Percentiles rank a stretch among this genome's conserved stretches.
phyloP scores from a whole-genome alignment of 2,329 filamentous ascomycete genomes.

The Fusarium compactum region DNA sequence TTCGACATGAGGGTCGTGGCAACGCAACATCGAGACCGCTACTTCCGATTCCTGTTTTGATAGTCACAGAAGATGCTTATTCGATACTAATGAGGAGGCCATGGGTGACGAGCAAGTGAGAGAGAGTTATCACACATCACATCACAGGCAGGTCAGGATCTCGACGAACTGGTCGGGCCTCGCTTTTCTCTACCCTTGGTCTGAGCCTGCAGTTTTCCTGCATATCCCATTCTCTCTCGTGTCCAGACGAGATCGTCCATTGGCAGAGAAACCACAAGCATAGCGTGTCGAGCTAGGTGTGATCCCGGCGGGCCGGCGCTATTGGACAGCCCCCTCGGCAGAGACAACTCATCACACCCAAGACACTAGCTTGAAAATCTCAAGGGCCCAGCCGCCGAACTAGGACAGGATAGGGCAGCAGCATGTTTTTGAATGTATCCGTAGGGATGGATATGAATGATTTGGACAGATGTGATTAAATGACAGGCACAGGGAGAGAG shows the following conservation, averaged over 20 bases:
- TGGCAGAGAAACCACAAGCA: constrained; percentile 40
- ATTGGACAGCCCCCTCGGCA: constrained; percentile 54
- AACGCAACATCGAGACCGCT: constrained; percentile 29
- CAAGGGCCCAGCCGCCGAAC: constrained; percentile 27
- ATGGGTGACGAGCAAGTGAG: constrained; percentile 3
- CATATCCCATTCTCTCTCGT: constrained; percentile 28
- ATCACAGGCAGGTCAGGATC: constrained; percentile 25
- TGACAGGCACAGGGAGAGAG: not conserved
- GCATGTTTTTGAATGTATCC: not conserved
- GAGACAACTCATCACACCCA: constrained; percentile 55
- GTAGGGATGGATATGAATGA: not conserved
- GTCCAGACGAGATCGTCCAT: constrained; percentile 30
- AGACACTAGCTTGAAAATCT: constrained; percentile 35
- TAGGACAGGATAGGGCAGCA: constrained; percentile 1
- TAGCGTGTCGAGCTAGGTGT: constrained; percentile 38
- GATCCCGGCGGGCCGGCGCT: constrained; percentile 47
- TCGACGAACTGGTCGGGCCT: constrained; percentile 38
- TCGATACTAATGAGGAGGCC: constrained; percentile 3
- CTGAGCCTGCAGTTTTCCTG: constrained; percentile 23
- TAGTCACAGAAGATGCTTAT: constrained; percentile 13
- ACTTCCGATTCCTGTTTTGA: constrained; percentile 28
- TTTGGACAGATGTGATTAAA: not conserved
- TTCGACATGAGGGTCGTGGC: constrained; percentile 21
- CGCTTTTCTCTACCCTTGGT: constrained; percentile 13
- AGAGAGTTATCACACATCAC: constrained; percentile 20